These are phyloP conservation scores for Kappamyces sp. DNA, from an alignment of 192 early-diverging fungal species.

Conservation along the genomic window DNA sequence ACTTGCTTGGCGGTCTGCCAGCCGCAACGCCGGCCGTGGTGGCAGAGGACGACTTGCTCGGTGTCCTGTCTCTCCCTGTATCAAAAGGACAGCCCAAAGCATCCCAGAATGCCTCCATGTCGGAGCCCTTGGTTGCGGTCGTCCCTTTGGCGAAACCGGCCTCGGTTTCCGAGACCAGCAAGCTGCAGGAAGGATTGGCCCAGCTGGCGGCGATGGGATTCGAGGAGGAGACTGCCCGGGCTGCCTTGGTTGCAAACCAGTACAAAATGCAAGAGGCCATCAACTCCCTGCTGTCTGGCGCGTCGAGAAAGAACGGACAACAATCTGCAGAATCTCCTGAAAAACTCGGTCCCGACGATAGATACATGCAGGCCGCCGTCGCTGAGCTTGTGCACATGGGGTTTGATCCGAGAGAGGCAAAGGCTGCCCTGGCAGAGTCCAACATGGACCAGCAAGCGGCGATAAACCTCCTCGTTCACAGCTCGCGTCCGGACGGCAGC, in stretches of 20 bases:
- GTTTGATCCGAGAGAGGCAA: slow-evolving; percentile 61
- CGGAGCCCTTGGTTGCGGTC: no score
- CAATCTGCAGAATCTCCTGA: no score
- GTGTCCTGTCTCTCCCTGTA: background rate
- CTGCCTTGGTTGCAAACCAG: no score
- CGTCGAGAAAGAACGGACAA: no score
- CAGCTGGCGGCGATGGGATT: slow-evolving; percentile 13
- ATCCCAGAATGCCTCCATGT: no score
- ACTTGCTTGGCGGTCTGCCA: slow-evolving; percentile 1
- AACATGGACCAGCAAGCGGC: slow-evolving; percentile 53
- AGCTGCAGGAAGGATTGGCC: background rate
- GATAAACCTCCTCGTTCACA: slow-evolving; percentile 27
- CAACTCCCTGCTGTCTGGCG: no score
- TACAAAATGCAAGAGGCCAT: no score
- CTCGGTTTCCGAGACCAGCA: background rate
- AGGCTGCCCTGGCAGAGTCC: slow-evolving; percentile 61
- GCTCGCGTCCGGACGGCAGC: background rate
- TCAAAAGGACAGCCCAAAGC: no score
- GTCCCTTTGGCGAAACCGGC: background rate
- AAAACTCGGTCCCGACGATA: no score
- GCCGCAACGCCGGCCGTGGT: background rate
- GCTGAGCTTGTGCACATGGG: slow-evolving; percentile 76
- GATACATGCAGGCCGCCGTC: slow-evolving; percentile 17
- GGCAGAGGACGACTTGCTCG: background rate
- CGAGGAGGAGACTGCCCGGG: no score